Evolutionary conservation across 1,284 basidiomycete species (phyloP), one percentile per base, ranked within the genome.

Genomic region (Rhodotorula sp.): DNA sequence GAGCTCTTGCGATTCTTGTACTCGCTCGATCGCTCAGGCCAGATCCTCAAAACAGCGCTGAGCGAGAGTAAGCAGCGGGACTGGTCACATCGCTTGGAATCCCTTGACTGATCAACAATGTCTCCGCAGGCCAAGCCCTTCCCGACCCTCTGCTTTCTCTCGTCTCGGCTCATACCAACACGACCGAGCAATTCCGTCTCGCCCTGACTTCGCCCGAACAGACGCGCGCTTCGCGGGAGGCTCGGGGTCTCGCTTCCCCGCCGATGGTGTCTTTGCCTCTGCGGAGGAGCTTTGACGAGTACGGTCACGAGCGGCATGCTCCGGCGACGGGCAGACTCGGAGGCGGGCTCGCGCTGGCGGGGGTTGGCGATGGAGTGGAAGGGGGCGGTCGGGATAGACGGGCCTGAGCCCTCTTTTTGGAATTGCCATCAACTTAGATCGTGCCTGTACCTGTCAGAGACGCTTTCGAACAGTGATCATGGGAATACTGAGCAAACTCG

Each of bases 1-100:
- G 94, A 97, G 79, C 84, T 97, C 20, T 82, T 97, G 29, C 87
- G 95, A n/a, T 97, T 97, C 83, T 82, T 97, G 62, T 91, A 90
- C 79, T 93, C 91, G 3, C 90, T 95, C 59, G 94, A 97, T 80
- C 79, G 81, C 57, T 88, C 87, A 0, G 96, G 93, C 10, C 80
- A 81, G 16, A 90, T 90, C 1, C 84, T 97, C 60, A 76, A 79
- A 0, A 72, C 77, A 3, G 84, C 83, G 0, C 76, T 85, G 7
- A 65, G 69, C 63, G 70, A 73, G 46, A 72, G 70, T 72, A 12
- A 7, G 66, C 48, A n/a, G 54, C 26, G 26, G 23, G 4, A 6
- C 5, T 21, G 2, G 49, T 12, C 5, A 18, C 29, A 1, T 3
- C 54, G 3, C 18, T 2, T 3, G n/a, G 26, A 7, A n/a, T 5